Conservation (phyloP, 352 stramenopile species). For the Phytophthora quininea region DNA sequence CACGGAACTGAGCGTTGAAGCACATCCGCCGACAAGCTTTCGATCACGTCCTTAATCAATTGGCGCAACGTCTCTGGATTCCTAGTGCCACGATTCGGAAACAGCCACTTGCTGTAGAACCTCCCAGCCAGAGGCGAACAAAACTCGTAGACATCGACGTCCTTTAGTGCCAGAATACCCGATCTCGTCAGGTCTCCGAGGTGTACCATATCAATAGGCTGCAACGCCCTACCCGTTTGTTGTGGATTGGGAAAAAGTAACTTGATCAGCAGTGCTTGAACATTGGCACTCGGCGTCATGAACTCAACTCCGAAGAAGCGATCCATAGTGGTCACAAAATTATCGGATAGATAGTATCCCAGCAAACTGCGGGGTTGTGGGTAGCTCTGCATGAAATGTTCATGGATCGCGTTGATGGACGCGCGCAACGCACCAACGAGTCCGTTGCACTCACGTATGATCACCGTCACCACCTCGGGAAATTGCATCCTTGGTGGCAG, state of each 20-base stretch:
- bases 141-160: not conserved
- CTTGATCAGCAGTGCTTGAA: slow-evolving; percentile 1
- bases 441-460: slow-evolving; percentile 1
- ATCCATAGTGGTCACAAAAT: not conserved
- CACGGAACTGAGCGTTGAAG: slow-evolving; percentile 5
- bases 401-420: not conserved
- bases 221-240: not conserved
- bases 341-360: slow-evolving; percentile 1
- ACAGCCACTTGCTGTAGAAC: slow-evolving; percentile 19
- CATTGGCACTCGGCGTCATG: not conserved
- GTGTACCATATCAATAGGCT: not conserved
- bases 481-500: not conserved
- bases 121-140: too few species aligned
- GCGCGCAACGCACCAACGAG: not conserved
- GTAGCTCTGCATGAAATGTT: not conserved
- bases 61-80: slow-evolving; percentile 23
- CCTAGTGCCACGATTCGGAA: slow-evolving; percentile 10
- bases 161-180: slow-evolving; percentile 14
- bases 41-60: slow-evolving; percentile 20
- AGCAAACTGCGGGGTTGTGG: not conserved
- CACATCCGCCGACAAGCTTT: slow-evolving; percentile 17
- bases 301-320: slow-evolving; percentile 3
- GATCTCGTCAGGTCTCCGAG: not conserved
- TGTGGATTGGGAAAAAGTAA: not conserved
- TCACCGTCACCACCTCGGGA: not conserved